phyloP scores from a whole-genome alignment of 2,329 filamentous ascomycete genomes.

The Penicillium sp. region DNA sequence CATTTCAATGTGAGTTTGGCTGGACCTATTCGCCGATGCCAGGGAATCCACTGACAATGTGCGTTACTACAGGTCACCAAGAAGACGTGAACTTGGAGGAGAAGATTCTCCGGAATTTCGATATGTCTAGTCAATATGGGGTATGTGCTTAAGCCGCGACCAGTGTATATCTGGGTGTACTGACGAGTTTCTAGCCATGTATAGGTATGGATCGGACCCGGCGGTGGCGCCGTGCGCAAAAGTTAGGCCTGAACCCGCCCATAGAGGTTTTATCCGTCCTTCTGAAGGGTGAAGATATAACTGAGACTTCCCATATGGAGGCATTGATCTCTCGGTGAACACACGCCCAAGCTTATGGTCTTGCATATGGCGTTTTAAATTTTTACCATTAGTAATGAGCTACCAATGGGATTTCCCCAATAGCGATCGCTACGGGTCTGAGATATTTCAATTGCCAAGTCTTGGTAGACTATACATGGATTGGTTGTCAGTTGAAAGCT shows the following conservation, averaged over 20 bases:
- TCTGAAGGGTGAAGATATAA: background rate
- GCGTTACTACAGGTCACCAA: constrained; percentile 65
- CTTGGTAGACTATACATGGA: too few relatives aligned
- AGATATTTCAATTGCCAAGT: too few relatives aligned
- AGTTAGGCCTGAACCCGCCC: background rate
- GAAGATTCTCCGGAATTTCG: constrained; percentile 88
- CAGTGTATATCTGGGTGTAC: background rate
- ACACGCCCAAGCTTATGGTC: background rate
- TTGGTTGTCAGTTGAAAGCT: too few relatives aligned
- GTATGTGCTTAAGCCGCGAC: constrained; percentile 57
- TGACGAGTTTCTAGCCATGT: constrained; percentile 64
- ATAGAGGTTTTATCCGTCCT: background rate
- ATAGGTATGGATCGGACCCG: constrained; percentile 64
- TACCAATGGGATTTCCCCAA: background rate
- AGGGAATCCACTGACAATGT: background rate
- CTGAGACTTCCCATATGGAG: background rate
- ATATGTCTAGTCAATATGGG: constrained; percentile 87
- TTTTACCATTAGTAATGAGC: background rate
- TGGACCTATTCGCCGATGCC: background rate
- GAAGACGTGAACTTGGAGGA: constrained; percentile 69
- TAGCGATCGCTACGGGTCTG: background rate
- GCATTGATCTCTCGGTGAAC: background rate
- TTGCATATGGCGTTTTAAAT: background rate
- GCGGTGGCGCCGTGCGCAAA: background rate
- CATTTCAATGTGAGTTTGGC: constrained; percentile 54